Evolutionary conservation across 148 eudicot species (phyloP).

Genomic region (Chenopodium quinoa): DNA sequence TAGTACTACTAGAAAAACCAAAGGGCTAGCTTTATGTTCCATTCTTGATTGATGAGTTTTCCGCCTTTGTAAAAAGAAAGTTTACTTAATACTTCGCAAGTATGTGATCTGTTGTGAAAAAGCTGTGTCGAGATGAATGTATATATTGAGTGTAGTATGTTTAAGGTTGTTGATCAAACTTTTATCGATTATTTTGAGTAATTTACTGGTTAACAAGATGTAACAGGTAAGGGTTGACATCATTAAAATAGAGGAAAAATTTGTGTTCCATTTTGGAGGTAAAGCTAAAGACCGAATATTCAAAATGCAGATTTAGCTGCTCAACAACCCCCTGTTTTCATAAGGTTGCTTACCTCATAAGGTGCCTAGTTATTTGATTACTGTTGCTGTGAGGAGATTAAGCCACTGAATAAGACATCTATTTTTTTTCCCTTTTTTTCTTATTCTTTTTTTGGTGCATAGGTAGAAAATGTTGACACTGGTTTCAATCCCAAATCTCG

Average conservation of each 20-base stretch:
- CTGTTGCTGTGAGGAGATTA: not conserved
- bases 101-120: not conserved
- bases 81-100: not conserved
- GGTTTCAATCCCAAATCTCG: too few species aligned
- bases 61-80: not conserved
- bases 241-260: not conserved
- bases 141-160: conserved; percentile 12
- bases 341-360: not conserved
- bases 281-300: conserved; percentile 8
- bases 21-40: conserved; percentile 9
- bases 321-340: conserved; percentile 24
- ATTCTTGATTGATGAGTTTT: not conserved
- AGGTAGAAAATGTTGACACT: too few species aligned
- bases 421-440: not conserved
- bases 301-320: conserved; percentile 27
- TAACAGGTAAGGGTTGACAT: conserved; percentile 3
- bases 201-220: not conserved
- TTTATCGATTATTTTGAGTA: not conserved
- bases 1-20: conserved; percentile 7
- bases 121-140: not conserved
- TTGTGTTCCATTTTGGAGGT: not conserved
- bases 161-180: conserved; percentile 36
- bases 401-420: not conserved
- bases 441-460: not conserved
- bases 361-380: not conserved